phyloP scores from a whole-genome alignment of 306 rosid species.

The Malus sieversii region DNA sequence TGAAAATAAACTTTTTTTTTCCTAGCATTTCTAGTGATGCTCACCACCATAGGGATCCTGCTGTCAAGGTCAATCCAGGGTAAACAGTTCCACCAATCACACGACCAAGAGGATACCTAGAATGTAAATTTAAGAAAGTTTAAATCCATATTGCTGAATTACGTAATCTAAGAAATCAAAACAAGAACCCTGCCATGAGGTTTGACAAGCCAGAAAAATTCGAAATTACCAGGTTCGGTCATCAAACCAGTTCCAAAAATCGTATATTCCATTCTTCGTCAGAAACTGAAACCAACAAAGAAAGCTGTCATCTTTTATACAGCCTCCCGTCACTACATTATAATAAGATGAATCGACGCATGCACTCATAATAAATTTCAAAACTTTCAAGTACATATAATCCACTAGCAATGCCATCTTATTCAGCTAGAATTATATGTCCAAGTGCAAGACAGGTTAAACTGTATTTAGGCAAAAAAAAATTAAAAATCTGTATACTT shows the following conservation, averaged over 20 bases:
- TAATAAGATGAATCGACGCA: not conserved
- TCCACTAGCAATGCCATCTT: not conserved
- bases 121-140: slow-evolving; percentile 9
- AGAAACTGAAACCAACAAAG: slow-evolving; percentile 71
- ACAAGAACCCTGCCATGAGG: slow-evolving; percentile 1
- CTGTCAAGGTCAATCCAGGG: slow-evolving; percentile 95
- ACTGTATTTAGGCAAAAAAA: not conserved
- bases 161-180: not conserved
- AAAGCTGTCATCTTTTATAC: slow-evolving; percentile 17
- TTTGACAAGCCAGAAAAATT: not conserved
- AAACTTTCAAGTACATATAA: slow-evolving; percentile 1
- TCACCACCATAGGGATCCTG: slow-evolving; percentile 88
- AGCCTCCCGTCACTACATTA: slow-evolving; percentile 8
- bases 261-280: slow-evolving; percentile 91
- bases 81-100: slow-evolving; percentile 98
- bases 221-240: slow-evolving; percentile 84
- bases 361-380: not conserved
- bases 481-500: not conserved
- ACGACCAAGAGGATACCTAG: slow-evolving; percentile 98
- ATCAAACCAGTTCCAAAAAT: slow-evolving; percentile 99
- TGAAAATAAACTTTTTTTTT: not conserved
- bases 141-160: slow-evolving; percentile 2
- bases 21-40: slow-evolving; percentile 14
- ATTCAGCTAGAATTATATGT: not conserved
- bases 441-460: not conserved